Base-by-base conservation (phyloP, 805 yeast species). In the Citeromyces nyonsensis region DNA sequence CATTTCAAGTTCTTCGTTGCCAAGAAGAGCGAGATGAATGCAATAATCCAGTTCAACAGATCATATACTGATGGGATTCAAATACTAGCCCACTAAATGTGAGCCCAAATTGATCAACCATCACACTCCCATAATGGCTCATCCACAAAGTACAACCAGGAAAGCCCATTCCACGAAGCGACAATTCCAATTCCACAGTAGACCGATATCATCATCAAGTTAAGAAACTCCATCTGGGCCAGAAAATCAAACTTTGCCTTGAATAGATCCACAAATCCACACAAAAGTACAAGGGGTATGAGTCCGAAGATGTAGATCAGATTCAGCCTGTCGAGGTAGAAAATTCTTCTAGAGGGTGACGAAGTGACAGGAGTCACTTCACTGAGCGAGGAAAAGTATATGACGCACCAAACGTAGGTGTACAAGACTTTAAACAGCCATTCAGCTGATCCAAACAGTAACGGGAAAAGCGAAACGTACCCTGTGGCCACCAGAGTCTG, bases 161-260 rank as follows among this genome's bases (percentile, higher is more conserved):
- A 73, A 41, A 85, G 68, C 6, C 93, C 91, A 40, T 78, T 67
- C 94, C 95, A 91, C 32, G 94, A 72, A 29, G 82, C 64, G 6
- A 86, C 60, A 5, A 91, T 73, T 3, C 98, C 99, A 11, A 82
- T 38, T 1, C 83, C 71, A 51, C 96, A 83, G 54, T 88, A 88
- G 5, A 83, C 76, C 40, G 95, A 82, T 36, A 83, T 69, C 8
- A 73, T 56, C 84, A 91, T 83, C 40, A 88, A 60, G 30, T 82
- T 72, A 36, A 82, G 54, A 46, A 85, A 88, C 51, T 83, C 82
- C 36, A 71, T 66, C 42, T 61, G 68, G 34, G 66, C 66, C 38
- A 82, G 57, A 1, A 73, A 32, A 36, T 52, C 66, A 42, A 65
- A 72, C 38, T 61, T 67, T 36, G 59, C 46, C 33, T 73, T 71